Evolutionary conservation across 257 asterid species (phyloP).

Genomic region (Plantago ovata): DNA sequence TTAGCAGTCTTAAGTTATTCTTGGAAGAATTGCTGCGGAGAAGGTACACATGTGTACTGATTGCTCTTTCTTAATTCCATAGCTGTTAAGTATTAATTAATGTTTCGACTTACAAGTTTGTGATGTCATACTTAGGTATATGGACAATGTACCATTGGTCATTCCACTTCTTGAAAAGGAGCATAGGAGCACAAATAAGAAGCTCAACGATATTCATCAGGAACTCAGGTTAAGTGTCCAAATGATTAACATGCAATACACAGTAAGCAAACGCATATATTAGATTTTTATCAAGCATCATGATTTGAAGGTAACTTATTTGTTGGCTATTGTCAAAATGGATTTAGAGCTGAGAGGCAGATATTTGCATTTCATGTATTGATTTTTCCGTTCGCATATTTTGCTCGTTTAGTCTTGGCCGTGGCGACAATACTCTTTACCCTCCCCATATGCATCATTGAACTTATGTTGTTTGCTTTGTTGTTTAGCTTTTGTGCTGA

Average conservation of each 20-base stretch:
- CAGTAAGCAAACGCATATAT: background rate
- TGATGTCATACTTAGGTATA: slow-evolving; percentile 54
- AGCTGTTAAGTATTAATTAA: slow-evolving; percentile 14
- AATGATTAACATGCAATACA: background rate
- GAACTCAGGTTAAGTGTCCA: slow-evolving; percentile 69
- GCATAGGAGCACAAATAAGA: slow-evolving; percentile 68
- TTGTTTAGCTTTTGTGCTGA: slow-evolving; percentile 11
- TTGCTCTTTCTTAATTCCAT: slow-evolving; percentile 9
- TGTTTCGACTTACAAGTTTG: slow-evolving; percentile 22
- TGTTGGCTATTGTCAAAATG: slow-evolving; percentile 9
- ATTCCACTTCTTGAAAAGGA: slow-evolving; percentile 96
- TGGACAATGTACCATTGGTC: slow-evolving; percentile 88
- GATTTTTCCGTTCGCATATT: background rate
- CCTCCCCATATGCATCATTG: slow-evolving; percentile 16
- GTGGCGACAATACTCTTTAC: background rate
- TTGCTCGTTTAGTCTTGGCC: background rate
- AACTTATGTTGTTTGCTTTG: slow-evolving; percentile 9
- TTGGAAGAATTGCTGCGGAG: slow-evolving; percentile 87
- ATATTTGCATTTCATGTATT: slow-evolving; percentile 3
- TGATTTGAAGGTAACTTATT: slow-evolving; percentile 6
- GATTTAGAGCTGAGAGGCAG: slow-evolving; percentile 8
- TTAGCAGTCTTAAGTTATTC: slow-evolving; percentile 87
- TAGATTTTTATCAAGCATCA: background rate
- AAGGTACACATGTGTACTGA: slow-evolving; percentile 43
- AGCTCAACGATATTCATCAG: slow-evolving; percentile 76